Evolutionary conservation across 1,284 basidiomycete species (phyloP), one percentile per base, ranked within the genome.

Genomic region (Ceratobasidium sp.): DNA sequence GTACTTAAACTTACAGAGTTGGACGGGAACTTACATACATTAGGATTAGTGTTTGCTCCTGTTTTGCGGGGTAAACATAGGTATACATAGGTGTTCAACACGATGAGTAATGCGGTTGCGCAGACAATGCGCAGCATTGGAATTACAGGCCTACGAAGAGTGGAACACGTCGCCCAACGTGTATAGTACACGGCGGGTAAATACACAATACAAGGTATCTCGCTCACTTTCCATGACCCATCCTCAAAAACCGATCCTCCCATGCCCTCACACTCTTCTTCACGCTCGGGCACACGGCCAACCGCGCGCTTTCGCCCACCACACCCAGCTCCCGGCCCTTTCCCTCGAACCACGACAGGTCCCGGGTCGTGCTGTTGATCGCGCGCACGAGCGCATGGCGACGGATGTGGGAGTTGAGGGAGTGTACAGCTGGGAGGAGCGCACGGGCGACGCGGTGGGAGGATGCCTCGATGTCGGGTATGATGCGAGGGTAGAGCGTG

Each of bases 281-380:
- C 66, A 71, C 66, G 27, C 66, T 71, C 41, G 66, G 66, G 56
- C 66, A 71, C 24, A 71, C 66, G 2, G 66, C 66, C 54, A 71
- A 39, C 53, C 66, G 16, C 39, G 53, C 66, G 13, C 39, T 27
- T n/a, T 71, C 66, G 16, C 66, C 66, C 27, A 37, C 53, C 19
- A 71, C 66, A 24, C 66, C 66, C 13, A 71, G 39, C 31, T 71
- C 66, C 8, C 66, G 66, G 29, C 66, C 66, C 54, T 58, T 71
- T 24, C 66, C 66, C 24, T 71, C 66, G 43, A 71, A 71, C 66
- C 66, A 71, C 14, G 54, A 19, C 11, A 59, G 24, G 24, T 71
- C 41, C 19, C 66, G 66, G 24, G 29, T 59, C 16, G 59, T 43
- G 27, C 39, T 54, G 11, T 39, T 22, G 41, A 71, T 71, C 16